Evolutionary conservation across 1,284 basidiomycete species (phyloP), one percentile per base, ranked within the genome.

Genomic region (Garcileccinum viscosum): DNA sequence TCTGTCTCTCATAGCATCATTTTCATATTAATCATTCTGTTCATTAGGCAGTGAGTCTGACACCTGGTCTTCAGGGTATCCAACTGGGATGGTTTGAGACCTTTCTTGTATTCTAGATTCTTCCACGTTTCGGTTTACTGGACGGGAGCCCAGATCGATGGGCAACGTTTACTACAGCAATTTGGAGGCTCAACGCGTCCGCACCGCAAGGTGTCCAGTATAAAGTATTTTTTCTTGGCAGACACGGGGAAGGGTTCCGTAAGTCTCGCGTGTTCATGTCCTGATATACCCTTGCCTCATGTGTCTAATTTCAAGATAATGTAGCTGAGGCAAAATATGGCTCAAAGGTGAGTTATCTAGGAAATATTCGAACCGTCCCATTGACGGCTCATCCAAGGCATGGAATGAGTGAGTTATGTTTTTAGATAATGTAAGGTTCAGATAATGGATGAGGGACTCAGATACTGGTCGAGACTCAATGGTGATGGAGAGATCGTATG

Each of bases 51-150:
- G 71, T 65, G 33, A 64, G 68, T 67, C 35, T 30, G 15, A 38
- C 40, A 11, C 37, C 37, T 6, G 1, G 4, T 40, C 37, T 38
- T 27, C 5, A 30, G 27, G 8, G 4, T 17, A 27, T 60, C 11
- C 32, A 17, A 38, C 4, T 61, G 59, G 14, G 19, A 50, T 6
- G 33, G 19, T 50, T 58, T 62, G 66, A 67, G 14, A 47, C 14
- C 6, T 44, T 17, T 22, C 11, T 24, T 38, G 33, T 50, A 17
- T 32, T 32, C 9, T 27, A 90, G 89, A 79, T 88, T 33, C 89
- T 87, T 9, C 78, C 84, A n/a, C 81, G 86, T 35, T 90, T 93
- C 71, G 91, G 91, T 7, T 80, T 93, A 11, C 72, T 87, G 14
- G 88, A 91, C 69, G 75, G 80, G 4, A 84, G 85, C 0, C 71